Evolutionary conservation across 2,329 filamentous ascomycete genomes (phyloP).

Genomic region (Tolypocladium ophioglossoides): DNA sequence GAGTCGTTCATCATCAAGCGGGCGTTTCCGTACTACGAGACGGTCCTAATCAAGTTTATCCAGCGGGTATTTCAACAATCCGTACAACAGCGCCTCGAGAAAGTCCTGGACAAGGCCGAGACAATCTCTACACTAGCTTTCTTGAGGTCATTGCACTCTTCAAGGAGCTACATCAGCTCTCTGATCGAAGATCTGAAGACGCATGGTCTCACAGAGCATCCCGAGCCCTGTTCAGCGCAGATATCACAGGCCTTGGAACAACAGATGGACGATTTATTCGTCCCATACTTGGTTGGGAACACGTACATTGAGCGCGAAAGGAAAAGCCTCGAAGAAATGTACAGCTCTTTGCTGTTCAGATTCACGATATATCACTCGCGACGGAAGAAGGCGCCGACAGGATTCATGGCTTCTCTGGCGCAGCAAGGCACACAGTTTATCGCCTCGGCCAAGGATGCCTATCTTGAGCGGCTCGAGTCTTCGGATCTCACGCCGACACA

Average conservation of each 20-base stretch:
- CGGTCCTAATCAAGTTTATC: conserved; percentile 84
- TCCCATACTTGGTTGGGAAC: conserved; percentile 58
- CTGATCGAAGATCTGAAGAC: conserved; percentile 88
- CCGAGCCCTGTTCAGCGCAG: conserved; percentile 79
- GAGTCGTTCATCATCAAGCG: conserved; percentile 95
- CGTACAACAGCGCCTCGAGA: conserved; percentile 88
- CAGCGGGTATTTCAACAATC: conserved; percentile 97
- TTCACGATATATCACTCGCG: conserved; percentile 91
- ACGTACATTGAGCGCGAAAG: conserved; percentile 61
- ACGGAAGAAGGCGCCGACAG: conserved; percentile 78
- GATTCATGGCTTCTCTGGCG: conserved; percentile 85
- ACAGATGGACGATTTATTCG: conserved; percentile 67
- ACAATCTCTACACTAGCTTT: conserved; percentile 89
- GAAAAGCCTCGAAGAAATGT: conserved; percentile 65
- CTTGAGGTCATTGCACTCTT: conserved; percentile 80
- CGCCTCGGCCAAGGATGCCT: conserved; percentile 79
- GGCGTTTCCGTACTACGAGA: conserved; percentile 93
- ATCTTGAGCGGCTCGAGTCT: conserved; percentile 79
- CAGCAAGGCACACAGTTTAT: conserved; percentile 85
- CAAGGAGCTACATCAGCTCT: conserved; percentile 75
- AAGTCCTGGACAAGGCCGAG: conserved; percentile 90
- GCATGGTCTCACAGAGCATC: conserved; percentile 90
- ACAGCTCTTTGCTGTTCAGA: conserved; percentile 89
- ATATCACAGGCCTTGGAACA: conserved; percentile 67
- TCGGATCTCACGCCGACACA: conserved; percentile 82